Base-by-base conservation (phyloP, 2,329 filamentous ascomycete genomes). In the Alternaria ventricosa region DNA sequence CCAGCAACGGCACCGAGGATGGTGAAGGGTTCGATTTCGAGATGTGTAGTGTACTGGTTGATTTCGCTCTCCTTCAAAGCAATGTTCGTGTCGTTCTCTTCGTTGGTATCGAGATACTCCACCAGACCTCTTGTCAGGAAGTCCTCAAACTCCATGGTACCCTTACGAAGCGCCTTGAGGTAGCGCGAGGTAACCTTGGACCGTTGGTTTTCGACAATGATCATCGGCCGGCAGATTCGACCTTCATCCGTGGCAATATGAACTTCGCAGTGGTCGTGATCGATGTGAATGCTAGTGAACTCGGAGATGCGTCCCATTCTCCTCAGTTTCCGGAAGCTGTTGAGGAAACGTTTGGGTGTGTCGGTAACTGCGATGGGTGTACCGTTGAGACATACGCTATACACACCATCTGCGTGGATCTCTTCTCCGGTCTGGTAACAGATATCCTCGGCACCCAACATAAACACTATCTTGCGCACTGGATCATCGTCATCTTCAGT, bases 1-100 rank as follows among this genome's bases (percentile, higher is more conserved):
- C 96, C 96, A 43, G 96, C 96, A 25, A 99, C 96, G 50, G 96
- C 96, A 25, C 96, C 96, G 13, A 99, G 87, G 54, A 99, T 91
- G 2, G 96, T 99, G 77, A 99, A 99, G 0, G 96, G 96, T 78
- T 99, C 96, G 66, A 99, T 98, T 80, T 99, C 96, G 64, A 98
- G 85, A 82, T 99, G 96, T 0, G 96, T 99, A 0, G 94, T 96
- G 57, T 90, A 89, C 65, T 89, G 87, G 18, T 89, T 91, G 68
- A 98, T 93, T 64, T 97, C 90, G 22, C 89, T 86, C 76, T 98
- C 95, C 73, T 94, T 94, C 18, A 97, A 88, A 5, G 95, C 92
- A 69, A 99, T 96, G 59, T 97, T 90, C 0, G 94, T 92, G 73
- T 99, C 96, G 75, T 99, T 97, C 81, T 99, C 96, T 80, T 99